A percentile compares a stretch with the other conserved stretches of the same genome.
phyloP scores from a whole-genome alignment of 2,329 filamentous ascomycete genomes.

The Helotiales sp. region DNA sequence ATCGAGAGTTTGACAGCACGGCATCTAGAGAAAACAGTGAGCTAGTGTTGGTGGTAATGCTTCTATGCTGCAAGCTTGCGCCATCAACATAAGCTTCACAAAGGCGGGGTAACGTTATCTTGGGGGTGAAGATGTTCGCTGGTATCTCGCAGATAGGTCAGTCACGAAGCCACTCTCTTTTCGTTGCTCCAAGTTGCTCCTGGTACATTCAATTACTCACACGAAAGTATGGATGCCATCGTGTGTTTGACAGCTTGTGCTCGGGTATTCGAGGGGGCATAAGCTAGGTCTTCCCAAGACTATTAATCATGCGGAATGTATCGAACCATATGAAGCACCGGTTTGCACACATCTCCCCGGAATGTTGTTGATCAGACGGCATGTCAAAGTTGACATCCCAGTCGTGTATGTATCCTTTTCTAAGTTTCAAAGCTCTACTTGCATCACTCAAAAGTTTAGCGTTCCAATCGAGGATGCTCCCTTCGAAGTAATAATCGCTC shows the following conservation, averaged over 20 bases:
- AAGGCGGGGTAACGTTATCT: background rate
- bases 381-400: conserved; percentile 2
- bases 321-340: conserved; percentile 13
- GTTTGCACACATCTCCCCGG: conserved; percentile 1
- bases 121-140: background rate
- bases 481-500: conserved; percentile 14
- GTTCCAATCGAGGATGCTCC: background rate
- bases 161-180: background rate
- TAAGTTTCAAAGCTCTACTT: conserved; percentile 11
- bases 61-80: background rate
- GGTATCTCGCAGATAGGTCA: conserved; percentile 2
- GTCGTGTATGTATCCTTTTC: conserved; percentile 3
- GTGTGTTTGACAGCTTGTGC: background rate
- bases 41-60: background rate
- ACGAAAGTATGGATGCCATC: background rate
- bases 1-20: background rate
- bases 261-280: background rate
- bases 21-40: background rate
- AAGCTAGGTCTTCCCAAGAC: background rate
- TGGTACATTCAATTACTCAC: background rate
- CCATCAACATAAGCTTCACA: background rate
- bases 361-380: conserved; percentile 9
- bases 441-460: background rate
- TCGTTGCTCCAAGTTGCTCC: background rate
- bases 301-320: background rate